Base-by-base conservation (phyloP, 768 basidiomycete genomes). In the Boletus speciosus region DNA sequence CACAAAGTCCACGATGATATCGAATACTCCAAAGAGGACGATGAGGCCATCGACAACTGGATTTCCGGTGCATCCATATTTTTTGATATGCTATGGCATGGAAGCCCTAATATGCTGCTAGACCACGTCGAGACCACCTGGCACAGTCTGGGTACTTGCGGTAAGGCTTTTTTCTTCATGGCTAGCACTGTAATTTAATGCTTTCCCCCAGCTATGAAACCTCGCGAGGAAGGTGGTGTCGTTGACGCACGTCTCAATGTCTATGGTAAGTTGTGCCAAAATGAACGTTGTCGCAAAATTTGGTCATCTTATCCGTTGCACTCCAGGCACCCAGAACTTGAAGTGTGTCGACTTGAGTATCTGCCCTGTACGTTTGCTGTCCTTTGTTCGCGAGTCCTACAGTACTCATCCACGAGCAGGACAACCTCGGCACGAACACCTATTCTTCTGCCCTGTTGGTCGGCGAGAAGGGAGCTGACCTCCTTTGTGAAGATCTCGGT, bases 101-200 rank as follows among this genome's bases (percentile, higher is more conserved):
- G 16, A 34, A 35, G 58, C 38, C 6, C 32, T 42, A 2, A 25
- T 32, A n/a, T 19, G 25, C 36, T 29, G 21, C 21, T 39, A 49
- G 74, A 85, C 67, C 84, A 86, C 66, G 85, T 88, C 61, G 86
- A 86, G 75, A 86, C 86, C 10, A 87, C 85, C 52, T 87, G 86
- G 86, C 86, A 88, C 75, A 83, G 81, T 66, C 74, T 86, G 47
- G 84, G 82, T 66, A 58, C 61, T 44, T 56, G 56, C 76, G 83
- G 59, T 60, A 44, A 25, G 37, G 14, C 3, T 19, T 3, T 4
- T 12, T 14, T 25, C 21, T 31, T 35, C 35, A 39, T 6, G 5
- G 9, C 4, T 5, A 46, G 9, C 36, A 32, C 2, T 11, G 29
- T 36, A 23, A 32, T 10, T 5, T n/a, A 21, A 44, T 23, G 0